Evolutionary conservation across 2,329 filamentous ascomycete species (phyloP).

Genomic region (Beauveria sp.): DNA sequence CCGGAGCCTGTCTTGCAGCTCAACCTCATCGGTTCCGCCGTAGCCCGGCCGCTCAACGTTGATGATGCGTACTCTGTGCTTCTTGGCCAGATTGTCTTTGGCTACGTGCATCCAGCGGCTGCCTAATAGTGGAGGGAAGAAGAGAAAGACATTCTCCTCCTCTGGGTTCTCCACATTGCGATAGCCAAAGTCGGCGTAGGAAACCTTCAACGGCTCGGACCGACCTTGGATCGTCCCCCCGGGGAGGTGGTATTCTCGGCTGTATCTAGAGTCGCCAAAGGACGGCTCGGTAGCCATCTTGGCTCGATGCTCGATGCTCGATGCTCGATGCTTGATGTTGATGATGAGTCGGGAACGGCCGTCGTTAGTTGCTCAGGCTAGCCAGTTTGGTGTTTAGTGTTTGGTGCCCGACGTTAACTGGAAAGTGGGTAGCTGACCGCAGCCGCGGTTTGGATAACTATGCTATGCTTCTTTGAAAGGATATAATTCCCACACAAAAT

Average conservation of each 20-base stretch:
- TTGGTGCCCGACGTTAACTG: not conserved
- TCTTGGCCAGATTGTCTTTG: constrained; percentile 26
- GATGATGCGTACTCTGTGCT: constrained; percentile 26
- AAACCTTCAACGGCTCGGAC: constrained; percentile 11
- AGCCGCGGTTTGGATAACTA: no score
- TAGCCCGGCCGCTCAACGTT: constrained; percentile 28
- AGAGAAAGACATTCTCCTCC: constrained; percentile 22
- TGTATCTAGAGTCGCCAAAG: constrained; percentile 18
- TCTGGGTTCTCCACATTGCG: constrained; percentile 19
- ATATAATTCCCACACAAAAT: no score
- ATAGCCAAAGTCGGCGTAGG: constrained; percentile 26
- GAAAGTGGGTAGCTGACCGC: not conserved
- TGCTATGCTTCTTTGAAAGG: no score
- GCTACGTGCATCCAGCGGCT: constrained; percentile 23
- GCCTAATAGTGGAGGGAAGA: constrained; percentile 22
- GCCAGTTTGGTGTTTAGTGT: not conserved
- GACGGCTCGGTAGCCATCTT: constrained; percentile 6
- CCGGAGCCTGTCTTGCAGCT: constrained; percentile 16
- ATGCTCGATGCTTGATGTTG: not conserved
- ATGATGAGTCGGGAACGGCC: not conserved
- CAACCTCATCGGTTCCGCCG: constrained; percentile 24
- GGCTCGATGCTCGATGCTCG: not conserved
- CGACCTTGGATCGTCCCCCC: constrained; percentile 12
- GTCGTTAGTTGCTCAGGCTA: not conserved
- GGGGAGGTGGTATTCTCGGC: constrained; percentile 16